Conservation (phyloP, 768 basidiomycete species). For the Terana coerulea region DNA sequence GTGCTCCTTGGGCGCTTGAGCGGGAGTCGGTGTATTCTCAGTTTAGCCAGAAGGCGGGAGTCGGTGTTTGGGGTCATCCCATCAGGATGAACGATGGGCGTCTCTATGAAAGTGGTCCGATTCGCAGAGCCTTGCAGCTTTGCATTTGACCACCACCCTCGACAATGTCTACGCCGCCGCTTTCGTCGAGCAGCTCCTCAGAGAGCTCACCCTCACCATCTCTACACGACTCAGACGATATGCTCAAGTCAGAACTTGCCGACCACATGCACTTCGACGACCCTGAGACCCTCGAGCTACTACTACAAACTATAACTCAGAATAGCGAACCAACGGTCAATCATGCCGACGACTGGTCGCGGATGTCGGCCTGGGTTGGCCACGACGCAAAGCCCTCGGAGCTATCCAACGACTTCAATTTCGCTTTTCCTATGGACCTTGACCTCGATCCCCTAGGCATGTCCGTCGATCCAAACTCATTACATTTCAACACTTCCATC, state of each 20-base stretch:
- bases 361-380: slow-evolving; percentile 42
- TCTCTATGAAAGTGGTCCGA: slow-evolving; percentile 13
- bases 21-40: no score
- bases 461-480: slow-evolving; percentile 59
- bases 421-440: slow-evolving; percentile 50
- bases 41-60: no score
- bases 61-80: no score
- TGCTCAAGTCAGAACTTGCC: slow-evolving; percentile 16
- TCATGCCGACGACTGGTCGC: slow-evolving; percentile 52
- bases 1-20: no score
- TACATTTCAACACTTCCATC: slow-evolving; percentile 46
- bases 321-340: slow-evolving; percentile 10
- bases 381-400: slow-evolving; percentile 31
- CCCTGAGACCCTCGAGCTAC: slow-evolving; percentile 23
- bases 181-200: slow-evolving; percentile 23
- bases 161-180: slow-evolving; percentile 23
- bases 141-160: slow-evolving; percentile 14
- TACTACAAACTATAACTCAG: slow-evolving; percentile 27
- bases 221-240: slow-evolving; percentile 9
- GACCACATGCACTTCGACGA: slow-evolving; percentile 15
- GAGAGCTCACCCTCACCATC: slow-evolving; percentile 24
- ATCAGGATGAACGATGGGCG: no score
- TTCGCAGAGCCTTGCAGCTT: background rate
- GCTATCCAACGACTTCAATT: slow-evolving; percentile 39
- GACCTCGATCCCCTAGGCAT: slow-evolving; percentile 52